Percentiles rank a stretch among this genome's conserved stretches.
These are phyloP conservation scores for Fonsecaea pugnacius DNA, from an alignment of 2,329 filamentous ascomycete species.

Conservation along the genomic window DNA sequence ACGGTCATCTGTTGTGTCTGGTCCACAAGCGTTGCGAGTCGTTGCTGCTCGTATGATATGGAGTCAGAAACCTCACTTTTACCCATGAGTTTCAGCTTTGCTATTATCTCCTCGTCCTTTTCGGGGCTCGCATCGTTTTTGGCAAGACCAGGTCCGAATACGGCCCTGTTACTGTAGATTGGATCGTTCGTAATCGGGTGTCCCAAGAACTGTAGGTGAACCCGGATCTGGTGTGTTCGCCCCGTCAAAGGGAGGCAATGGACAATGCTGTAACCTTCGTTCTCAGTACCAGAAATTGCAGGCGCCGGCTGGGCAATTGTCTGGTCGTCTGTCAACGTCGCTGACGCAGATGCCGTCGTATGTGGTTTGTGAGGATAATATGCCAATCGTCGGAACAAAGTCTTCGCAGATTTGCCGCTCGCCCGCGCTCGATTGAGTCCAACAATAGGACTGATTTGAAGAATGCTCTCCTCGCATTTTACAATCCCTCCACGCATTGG, in stretches of 20 bases:
- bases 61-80: conserved; percentile 91
- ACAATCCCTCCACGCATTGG: conserved; percentile 62
- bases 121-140: conserved; percentile 68
- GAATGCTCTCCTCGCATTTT: conserved; percentile 89
- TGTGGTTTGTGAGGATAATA: conserved; percentile 70
- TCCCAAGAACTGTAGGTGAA: conserved; percentile 91
- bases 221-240: conserved; percentile 90
- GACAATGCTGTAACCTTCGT: conserved; percentile 87
- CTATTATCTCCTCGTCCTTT: conserved; percentile 87
- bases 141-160: conserved; percentile 84
- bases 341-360: not conserved
- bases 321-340: not conserved
- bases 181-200: conserved; percentile 97
- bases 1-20: conserved; percentile 38
- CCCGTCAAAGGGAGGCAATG: conserved; percentile 92
- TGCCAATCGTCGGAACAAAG: conserved; percentile 88
- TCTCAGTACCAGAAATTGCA: conserved; percentile 48
- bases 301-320: conserved; percentile 40
- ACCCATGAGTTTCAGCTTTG: conserved; percentile 83
- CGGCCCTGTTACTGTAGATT: conserved; percentile 91
- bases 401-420: conserved; percentile 85
- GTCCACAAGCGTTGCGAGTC: conserved; percentile 28
- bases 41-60: conserved; percentile 72
- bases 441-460: conserved; percentile 92
- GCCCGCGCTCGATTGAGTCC: conserved; percentile 93